Evolutionary conservation across 176 grass and related monocot species (phyloP).

Genomic region (Oryza australiensis): DNA sequence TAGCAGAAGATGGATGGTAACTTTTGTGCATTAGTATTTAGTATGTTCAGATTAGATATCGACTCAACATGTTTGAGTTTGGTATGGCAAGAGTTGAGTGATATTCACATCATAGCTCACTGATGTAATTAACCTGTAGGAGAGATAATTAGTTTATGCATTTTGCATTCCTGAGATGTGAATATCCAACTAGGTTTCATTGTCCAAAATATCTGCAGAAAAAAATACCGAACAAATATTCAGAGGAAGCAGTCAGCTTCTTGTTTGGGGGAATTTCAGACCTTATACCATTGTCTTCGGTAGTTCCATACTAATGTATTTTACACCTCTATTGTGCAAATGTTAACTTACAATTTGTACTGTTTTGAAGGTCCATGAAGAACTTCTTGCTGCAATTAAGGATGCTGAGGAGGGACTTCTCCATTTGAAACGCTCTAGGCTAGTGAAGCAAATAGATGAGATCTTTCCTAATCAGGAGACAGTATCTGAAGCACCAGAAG

Average conservation of each 20-base stretch:
- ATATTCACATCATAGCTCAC: constrained; percentile 11
- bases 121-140: neutral
- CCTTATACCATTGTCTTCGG: neutral
- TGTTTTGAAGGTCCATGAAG: constrained; percentile 72
- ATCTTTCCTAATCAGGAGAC: constrained; percentile 57
- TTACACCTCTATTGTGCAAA: neutral
- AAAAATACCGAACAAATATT: neutral
- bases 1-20: neutral
- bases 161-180: neutral
- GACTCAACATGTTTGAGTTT: neutral
- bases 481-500: constrained; percentile 23
- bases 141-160: neutral
- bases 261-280: neutral
- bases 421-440: constrained; percentile 78
- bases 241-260: neutral
- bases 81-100: neutral
- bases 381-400: constrained; percentile 85
- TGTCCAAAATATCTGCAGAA: neutral
- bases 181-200: neutral
- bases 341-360: neutral
- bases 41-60: neutral
- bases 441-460: constrained; percentile 68
- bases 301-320: neutral
- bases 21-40: neutral
- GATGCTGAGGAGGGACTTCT: constrained; percentile 89